Evolutionary conservation across 257 asterid genomes (phyloP).

Genomic region (Nemophila menziesii): DNA sequence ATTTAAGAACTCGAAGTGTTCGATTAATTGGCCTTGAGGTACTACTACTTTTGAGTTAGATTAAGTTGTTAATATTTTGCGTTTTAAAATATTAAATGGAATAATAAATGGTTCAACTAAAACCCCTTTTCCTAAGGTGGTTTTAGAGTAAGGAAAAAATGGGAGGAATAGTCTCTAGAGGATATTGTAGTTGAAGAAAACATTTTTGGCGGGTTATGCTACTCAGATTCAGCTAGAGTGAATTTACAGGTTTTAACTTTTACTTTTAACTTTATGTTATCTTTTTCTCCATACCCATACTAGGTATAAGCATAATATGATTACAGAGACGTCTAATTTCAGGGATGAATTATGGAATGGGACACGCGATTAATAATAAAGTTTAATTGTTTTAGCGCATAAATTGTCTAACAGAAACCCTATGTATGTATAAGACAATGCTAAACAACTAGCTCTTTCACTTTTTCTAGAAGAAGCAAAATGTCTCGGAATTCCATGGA

Average conservation of each 20-base stretch:
- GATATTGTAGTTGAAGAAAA: conserved; percentile 69
- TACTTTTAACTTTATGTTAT: too few species aligned
- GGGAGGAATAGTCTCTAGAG: conserved; percentile 30
- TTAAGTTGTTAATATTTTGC: too few species aligned
- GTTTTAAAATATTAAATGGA: too few species aligned
- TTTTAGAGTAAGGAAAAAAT: conserved; percentile 52
- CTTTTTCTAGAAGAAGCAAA: conserved; percentile 84
- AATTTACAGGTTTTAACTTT: conserved; percentile 73
- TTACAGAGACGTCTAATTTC: conserved; percentile 69
- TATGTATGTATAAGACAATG: conserved; percentile 34
- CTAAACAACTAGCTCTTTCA: conserved; percentile 52
- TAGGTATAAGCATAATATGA: conserved; percentile 71
- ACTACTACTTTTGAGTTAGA: conserved; percentile 1
- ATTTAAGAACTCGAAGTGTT: conserved; percentile 82
- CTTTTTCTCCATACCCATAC: too few species aligned
- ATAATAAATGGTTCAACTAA: conserved; percentile 78
- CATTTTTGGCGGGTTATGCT: conserved; percentile 83
- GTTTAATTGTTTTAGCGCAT: conserved; percentile 85
- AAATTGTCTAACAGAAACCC: conserved; percentile 93
- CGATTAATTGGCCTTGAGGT: conserved; percentile 92
- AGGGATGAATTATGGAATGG: conserved; percentile 97
- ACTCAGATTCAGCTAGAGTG: conserved; percentile 71
- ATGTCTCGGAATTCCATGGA: conserved; percentile 90
- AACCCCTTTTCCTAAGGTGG: conserved; percentile 80
- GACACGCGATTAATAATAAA: conserved; percentile 79